Percentiles rank a stretch among this genome's conserved stretches.
phyloP scores from a whole-genome alignment of 441 rosid species.

The Erodium texanum region DNA sequence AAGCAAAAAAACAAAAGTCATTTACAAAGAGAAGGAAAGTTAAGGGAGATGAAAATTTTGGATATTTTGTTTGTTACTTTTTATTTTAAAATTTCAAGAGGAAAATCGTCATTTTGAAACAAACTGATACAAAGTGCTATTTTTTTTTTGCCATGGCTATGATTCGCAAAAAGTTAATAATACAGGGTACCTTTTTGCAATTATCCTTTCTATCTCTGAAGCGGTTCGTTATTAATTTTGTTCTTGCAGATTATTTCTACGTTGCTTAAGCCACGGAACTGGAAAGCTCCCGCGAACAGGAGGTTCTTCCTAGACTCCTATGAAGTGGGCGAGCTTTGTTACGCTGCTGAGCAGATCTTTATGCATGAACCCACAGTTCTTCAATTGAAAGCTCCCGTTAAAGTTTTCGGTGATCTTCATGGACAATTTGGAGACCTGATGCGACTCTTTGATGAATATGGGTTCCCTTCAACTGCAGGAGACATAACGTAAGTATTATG shows the following conservation, averaged over 20 bases:
- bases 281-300: conserved; percentile 91
- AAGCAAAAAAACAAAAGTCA: too few species aligned
- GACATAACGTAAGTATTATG: conserved; percentile 54
- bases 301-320: conserved; percentile 92
- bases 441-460: conserved; percentile 71
- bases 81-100: too few species aligned
- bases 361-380: conserved; percentile 96
- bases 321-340: conserved; percentile 97
- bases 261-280: conserved; percentile 86
- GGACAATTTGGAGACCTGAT: conserved; percentile 78
- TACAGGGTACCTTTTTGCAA: too few species aligned
- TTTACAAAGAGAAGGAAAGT: too few species aligned
- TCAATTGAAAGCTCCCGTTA: conserved; percentile 87
- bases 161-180: too few species aligned
- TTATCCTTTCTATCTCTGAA: background rate
- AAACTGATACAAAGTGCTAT: too few species aligned
- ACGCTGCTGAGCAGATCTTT: conserved; percentile 92
- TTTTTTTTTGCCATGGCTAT: too few species aligned
- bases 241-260: conserved; percentile 72
- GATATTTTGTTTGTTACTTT: too few species aligned
- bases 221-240: conserved; percentile 3
- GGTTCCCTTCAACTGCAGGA: conserved; percentile 74
- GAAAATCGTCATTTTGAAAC: too few species aligned
- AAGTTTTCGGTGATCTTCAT: conserved; percentile 82
- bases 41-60: too few species aligned